Evolutionary conservation across 2,329 filamentous ascomycete species (phyloP).

Genomic region (Xylariales sp.): DNA sequence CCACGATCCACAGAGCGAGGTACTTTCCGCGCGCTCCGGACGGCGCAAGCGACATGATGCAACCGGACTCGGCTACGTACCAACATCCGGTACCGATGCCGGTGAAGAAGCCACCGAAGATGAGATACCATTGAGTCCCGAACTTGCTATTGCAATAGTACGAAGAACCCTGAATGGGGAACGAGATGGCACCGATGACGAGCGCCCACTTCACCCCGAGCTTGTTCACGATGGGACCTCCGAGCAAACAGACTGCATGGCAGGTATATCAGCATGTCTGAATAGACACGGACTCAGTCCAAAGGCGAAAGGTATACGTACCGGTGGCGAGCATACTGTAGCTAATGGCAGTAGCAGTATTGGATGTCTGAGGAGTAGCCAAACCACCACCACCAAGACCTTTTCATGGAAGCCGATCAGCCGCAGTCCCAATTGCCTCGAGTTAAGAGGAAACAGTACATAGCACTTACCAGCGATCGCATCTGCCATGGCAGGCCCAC

Average conservation of each 20-base stretch:
- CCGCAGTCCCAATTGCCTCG: not conserved
- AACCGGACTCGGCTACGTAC: conserved; percentile 44
- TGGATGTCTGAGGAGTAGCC: conserved; percentile 38
- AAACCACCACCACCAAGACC: conserved; percentile 39
- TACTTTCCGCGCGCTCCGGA: conserved; percentile 42
- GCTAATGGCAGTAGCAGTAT: conserved; percentile 29
- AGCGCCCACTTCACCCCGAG: conserved; percentile 42
- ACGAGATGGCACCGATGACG: conserved; percentile 35
- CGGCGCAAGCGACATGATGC: conserved; percentile 44
- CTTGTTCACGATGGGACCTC: conserved; percentile 41
- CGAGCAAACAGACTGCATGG: conserved; percentile 32
- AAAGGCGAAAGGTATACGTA: too few species aligned
- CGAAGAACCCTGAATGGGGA: conserved; percentile 40
- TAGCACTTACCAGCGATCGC: conserved; percentile 31
- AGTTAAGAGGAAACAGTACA: not conserved
- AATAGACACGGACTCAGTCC: not conserved
- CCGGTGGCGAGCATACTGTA: conserved; percentile 26
- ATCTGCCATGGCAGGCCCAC: conserved; percentile 35
- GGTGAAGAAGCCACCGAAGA: conserved; percentile 31
- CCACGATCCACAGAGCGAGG: conserved; percentile 42
- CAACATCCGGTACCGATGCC: conserved; percentile 39
- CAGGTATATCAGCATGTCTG: not conserved
- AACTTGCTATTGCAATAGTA: conserved; percentile 46
- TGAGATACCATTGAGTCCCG: conserved; percentile 38
- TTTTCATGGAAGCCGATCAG: conserved; percentile 7